Evolutionary conservation across 805 yeast genomes (phyloP), one percentile per base, ranked within the genome.

Genomic region (Lachancea thermotolerans): DNA sequence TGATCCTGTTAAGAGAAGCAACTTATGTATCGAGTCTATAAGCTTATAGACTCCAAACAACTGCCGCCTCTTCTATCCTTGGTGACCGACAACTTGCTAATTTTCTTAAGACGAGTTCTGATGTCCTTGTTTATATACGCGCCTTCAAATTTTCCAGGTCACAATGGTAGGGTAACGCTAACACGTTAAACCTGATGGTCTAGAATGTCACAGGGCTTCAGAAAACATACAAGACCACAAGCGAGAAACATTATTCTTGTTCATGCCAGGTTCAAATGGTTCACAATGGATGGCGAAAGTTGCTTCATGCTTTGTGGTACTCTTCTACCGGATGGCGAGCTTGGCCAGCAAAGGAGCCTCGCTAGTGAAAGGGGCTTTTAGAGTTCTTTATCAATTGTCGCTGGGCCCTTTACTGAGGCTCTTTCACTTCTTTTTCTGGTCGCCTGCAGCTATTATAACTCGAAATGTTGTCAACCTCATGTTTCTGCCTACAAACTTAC

Each of bases 401-500:
- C 10, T 43, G 18, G 33, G 30, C 14, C 48, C 50, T 5, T 11
- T 32, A 10, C 7, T 35, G 17, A 41, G 31, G 29, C 30, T 42
- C 14, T 31, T 33, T 11, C 8, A 14, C 6, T 9, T 44, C 16
- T 49, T 51, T 30, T 37, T 51, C 15, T 46, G 51, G 50, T 39
- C 48, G 12, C 65, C 65, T 8, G 16, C 46, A 3, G 33, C 45
- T 16, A 60, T 59, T 17, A 37, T 54, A 12, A 11, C 52, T 4
- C 47, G 54, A 14, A 51, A 46, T 35, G 4, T 50, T 15, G n/a
- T 47, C 10, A 52, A 47, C 25, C 42, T 59, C 9, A 41, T 47
- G 10, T 42, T 55, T 10, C 36, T 62, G 16, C 66, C 66, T 2
- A 37, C 60, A 6, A 62, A 62, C 43, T 46, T 60, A 3, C 62